Percentiles rank a stretch among this genome's conserved stretches.
These are phyloP conservation scores for Hansenula lynferdii DNA, from an alignment of 1,139 yeast genomes.

Conservation along the genomic window DNA sequence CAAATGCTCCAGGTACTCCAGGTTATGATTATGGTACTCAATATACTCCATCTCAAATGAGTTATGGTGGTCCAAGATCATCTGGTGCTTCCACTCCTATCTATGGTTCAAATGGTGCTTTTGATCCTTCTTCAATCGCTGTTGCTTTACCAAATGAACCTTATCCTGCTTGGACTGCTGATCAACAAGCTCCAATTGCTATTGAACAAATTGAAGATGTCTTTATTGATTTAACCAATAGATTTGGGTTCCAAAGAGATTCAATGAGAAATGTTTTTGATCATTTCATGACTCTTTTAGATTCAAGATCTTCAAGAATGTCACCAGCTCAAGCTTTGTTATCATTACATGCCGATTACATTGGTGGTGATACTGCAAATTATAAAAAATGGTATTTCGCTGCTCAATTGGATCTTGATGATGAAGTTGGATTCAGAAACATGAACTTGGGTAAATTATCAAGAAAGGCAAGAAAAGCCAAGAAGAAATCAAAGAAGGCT, in stretches of 20 bases:
- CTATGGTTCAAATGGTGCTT: slow-evolving; percentile 60
- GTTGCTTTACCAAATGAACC: slow-evolving; percentile 62
- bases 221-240: slow-evolving; percentile 82
- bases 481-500: slow-evolving; percentile 61
- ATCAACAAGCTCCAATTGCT: slow-evolving; percentile 77
- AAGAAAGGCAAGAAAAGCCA: slow-evolving; percentile 47
- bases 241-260: slow-evolving; percentile 97
- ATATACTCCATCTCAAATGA: slow-evolving; percentile 78
- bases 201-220: slow-evolving; percentile 90
- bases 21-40: slow-evolving; percentile 77
- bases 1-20: slow-evolving; percentile 52
- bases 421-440: slow-evolving; percentile 71
- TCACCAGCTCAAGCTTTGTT: slow-evolving; percentile 92
- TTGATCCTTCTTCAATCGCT: slow-evolving; percentile 63
- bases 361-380: slow-evolving; percentile 91
- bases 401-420: slow-evolving; percentile 83
- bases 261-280: slow-evolving; percentile 97
- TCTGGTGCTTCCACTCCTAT: slow-evolving; percentile 97
- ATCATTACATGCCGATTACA: slow-evolving; percentile 93
- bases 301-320: slow-evolving; percentile 95
- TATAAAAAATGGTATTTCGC: slow-evolving; percentile 97
- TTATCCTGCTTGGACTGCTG: slow-evolving; percentile 96
- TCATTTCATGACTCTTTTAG: slow-evolving; percentile 88
- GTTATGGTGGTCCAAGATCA: slow-evolving; percentile 78
- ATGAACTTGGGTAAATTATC: slow-evolving; percentile 74